phyloP scores from a whole-genome alignment of 1,139 yeast species.

The Arxiozyma bovina region DNA sequence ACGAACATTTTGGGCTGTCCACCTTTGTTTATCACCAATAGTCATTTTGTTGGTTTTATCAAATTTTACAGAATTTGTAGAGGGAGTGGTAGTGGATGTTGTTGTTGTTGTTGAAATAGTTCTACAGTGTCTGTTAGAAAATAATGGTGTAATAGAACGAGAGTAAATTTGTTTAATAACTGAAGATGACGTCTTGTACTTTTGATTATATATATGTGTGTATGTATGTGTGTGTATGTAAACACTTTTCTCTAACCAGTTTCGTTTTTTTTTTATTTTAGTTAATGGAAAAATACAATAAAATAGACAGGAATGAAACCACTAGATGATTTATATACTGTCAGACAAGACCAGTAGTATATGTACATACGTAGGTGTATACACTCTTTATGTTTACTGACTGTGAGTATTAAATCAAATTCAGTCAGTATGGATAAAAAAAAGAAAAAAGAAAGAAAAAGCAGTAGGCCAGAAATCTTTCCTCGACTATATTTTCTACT shows the following conservation, averaged over 20 bases:
- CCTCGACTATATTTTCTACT: not conserved
- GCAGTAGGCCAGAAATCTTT: not conserved
- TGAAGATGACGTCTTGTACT: not conserved
- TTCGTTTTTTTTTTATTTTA: too few relatives aligned
- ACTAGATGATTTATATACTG: not conserved
- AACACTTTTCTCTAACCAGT: not conserved
- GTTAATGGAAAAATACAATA: too few relatives aligned
- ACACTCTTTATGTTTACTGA: too few relatives aligned
- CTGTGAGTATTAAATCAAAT: too few relatives aligned
- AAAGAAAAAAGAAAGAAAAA: too few relatives aligned
- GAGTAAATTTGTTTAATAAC: not conserved
- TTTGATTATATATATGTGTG: not conserved
- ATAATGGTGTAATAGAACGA: conserved; percentile 2
- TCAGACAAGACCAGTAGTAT: not conserved
- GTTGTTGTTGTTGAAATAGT: not conserved
- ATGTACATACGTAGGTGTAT: not conserved
- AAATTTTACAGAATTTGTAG: not conserved
- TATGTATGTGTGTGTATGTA: too few relatives aligned
- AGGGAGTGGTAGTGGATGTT: not conserved
- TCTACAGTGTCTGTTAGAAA: not conserved
- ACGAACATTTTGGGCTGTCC: conserved; percentile 77
- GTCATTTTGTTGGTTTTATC: conserved; percentile 16
- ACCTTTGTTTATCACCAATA: conserved; percentile 34
- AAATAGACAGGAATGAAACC: not conserved
- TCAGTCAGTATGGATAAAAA: too few relatives aligned